phyloP scores from a whole-genome alignment of 1,139 yeast genomes.

The Arxiozyma slooffiae region DNA sequence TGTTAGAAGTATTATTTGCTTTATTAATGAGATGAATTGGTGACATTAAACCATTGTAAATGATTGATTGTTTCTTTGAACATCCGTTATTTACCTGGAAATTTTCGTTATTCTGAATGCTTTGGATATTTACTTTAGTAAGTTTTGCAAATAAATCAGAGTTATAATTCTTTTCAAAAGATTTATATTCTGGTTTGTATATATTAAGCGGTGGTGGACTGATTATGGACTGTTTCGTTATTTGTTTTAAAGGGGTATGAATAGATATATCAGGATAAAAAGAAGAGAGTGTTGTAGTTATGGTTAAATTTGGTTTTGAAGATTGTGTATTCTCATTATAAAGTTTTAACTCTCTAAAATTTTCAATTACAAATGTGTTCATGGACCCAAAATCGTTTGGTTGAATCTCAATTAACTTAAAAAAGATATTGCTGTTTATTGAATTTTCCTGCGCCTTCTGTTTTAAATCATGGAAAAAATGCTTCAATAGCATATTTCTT shows the following conservation, averaged over 20 bases:
- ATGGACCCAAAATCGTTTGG: neutral
- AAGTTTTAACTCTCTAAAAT: neutral
- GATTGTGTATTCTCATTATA: neutral
- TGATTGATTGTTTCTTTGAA: neutral
- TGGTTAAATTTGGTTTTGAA: neutral
- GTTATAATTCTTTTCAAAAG: neutral
- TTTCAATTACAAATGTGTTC: neutral
- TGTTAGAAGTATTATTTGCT: neutral
- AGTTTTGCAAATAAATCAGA: too few species aligned
- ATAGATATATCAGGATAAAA: neutral
- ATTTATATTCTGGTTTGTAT: neutral
- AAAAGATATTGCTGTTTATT: neutral
- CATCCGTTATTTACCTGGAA: neutral
- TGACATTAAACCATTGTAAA: constrained; percentile 1
- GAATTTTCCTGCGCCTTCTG: neutral
- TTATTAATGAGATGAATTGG: constrained; percentile 1
- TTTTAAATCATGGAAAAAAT: neutral
- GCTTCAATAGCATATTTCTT: neutral
- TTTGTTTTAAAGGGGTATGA: neutral
- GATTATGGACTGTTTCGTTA: neutral
- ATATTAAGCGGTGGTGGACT: neutral
- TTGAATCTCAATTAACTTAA: neutral
- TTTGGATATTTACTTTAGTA: neutral
- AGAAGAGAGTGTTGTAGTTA: neutral
- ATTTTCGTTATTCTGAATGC: neutral